Percentiles rank a stretch among this genome's conserved stretches.
These are phyloP conservation scores for Candolleomyces efflorescens DNA, from an alignment of 768 basidiomycete genomes.

Conservation along the genomic window DNA sequence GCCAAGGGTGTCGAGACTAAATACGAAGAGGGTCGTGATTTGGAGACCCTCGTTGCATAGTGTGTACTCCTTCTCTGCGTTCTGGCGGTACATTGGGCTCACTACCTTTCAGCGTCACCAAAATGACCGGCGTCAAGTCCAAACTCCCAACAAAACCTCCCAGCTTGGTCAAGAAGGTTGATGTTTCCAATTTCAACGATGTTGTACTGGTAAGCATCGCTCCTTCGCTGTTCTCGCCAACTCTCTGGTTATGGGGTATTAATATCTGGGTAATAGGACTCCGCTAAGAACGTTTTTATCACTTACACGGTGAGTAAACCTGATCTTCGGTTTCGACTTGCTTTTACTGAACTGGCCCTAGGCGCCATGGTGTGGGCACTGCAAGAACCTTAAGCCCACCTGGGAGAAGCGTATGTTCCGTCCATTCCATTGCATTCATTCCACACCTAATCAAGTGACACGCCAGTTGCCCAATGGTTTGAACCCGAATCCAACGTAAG, in stretches of 20 bases:
- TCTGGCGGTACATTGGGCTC: not conserved
- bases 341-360: constrained; percentile 17
- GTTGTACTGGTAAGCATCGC: constrained; percentile 53
- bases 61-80: constrained; percentile 23
- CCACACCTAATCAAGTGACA: constrained; percentile 2
- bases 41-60: constrained; percentile 75
- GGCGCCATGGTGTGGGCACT: constrained; percentile 91
- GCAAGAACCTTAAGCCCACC: constrained; percentile 84
- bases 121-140: constrained; percentile 79
- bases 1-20: constrained; percentile 59
- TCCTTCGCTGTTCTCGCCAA: not conserved
- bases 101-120: constrained; percentile 50
- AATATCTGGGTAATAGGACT: constrained; percentile 37
- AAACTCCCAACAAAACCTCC: constrained; percentile 76
- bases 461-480: constrained; percentile 72
- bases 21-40: constrained; percentile 77
- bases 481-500: constrained; percentile 69
- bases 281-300: constrained; percentile 79
- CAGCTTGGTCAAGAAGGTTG: constrained; percentile 62
- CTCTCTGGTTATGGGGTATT: not conserved
- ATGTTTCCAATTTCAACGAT: constrained; percentile 69
- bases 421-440: not conserved
- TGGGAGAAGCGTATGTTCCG: constrained; percentile 65
- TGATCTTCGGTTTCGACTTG: constrained; percentile 3
- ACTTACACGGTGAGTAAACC: constrained; percentile 61